A percentile compares a stretch with the other conserved stretches of the same genome.
These are phyloP conservation scores for Chytriomyces sp. DNA, from an alignment of 192 early-diverging fungal genomes.

Conservation along the genomic window DNA sequence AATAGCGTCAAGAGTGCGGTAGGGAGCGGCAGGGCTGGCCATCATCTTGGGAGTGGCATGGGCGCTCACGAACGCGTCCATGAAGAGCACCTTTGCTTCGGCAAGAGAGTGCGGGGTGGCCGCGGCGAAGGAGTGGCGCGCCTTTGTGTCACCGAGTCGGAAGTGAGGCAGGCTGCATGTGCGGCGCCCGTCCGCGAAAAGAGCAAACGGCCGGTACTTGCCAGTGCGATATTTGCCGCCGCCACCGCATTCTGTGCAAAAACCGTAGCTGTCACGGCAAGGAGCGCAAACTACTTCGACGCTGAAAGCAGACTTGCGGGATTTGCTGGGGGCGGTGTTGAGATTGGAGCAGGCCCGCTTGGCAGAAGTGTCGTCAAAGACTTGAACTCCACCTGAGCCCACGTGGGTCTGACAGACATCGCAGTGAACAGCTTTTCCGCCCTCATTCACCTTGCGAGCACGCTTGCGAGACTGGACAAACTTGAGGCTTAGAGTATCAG, in stretches of 20 bases:
- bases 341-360: not conserved
- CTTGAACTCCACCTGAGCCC: constrained; percentile 28
- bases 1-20: constrained; percentile 7
- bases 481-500: not conserved
- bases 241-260: constrained; percentile 49
- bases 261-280: constrained; percentile 34
- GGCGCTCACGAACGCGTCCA: constrained; percentile 13
- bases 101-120: not conserved
- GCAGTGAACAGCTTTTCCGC: constrained; percentile 24
- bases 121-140: constrained; percentile 13
- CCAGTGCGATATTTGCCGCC: constrained; percentile 52
- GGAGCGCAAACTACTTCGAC: constrained; percentile 43
- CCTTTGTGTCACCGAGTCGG: constrained; percentile 36
- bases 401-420: constrained; percentile 28
- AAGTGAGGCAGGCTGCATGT: constrained; percentile 46
- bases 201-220: constrained; percentile 50
- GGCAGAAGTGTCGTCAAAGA: not conserved
- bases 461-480: constrained; percentile 33
- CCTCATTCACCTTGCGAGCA: constrained; percentile 23
- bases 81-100: constrained; percentile 16
- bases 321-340: not conserved
- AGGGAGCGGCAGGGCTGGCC: not conserved
- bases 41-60: constrained; percentile 23
- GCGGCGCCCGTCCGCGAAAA: constrained; percentile 39
- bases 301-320: constrained; percentile 13